phyloP scores from a whole-genome alignment of 1,284 basidiomycete genomes.

The Volvariella volvacea region DNA sequence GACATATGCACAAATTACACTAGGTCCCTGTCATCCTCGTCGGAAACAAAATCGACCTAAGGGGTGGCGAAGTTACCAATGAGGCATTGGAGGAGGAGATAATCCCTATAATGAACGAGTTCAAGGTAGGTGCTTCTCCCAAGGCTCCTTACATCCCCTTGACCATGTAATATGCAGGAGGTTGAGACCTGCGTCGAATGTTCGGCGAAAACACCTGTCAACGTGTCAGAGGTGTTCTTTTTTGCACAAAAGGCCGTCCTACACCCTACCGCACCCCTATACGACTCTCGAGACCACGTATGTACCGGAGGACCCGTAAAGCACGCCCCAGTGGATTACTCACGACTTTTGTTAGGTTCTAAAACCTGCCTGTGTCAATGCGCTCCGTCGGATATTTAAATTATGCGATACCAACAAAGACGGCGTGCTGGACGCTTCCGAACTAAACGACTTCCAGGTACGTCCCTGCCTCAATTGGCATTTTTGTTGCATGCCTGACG shows the following conservation, averaged over 20 bases:
- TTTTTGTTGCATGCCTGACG: slow-evolving; percentile 1
- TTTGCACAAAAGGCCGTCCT: slow-evolving; percentile 98
- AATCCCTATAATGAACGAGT: slow-evolving; percentile 92
- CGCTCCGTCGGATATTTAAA: slow-evolving; percentile 91
- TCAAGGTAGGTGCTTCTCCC: slow-evolving; percentile 67
- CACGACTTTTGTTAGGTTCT: slow-evolving; percentile 51
- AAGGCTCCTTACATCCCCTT: slow-evolving; percentile 3
- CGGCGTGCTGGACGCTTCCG: slow-evolving; percentile 82
- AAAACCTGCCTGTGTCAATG: slow-evolving; percentile 88
- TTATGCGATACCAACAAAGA: slow-evolving; percentile 96
- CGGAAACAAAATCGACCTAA: slow-evolving; percentile 96
- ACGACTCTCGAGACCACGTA: slow-evolving; percentile 94
- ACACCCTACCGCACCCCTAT: slow-evolving; percentile 94
- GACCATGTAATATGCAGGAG: slow-evolving; percentile 49
- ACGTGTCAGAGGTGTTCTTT: slow-evolving; percentile 98
- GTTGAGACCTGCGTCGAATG: slow-evolving; percentile 98
- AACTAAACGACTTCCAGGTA: slow-evolving; percentile 96
- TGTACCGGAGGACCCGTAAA: slow-evolving; percentile 15
- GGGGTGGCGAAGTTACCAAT: slow-evolving; percentile 90
- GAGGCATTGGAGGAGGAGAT: slow-evolving; percentile 94
- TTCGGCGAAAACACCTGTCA: slow-evolving; percentile 83
- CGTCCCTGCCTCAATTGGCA: slow-evolving; percentile 15
- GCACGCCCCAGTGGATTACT: slow-evolving; percentile 6
- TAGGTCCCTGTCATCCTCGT: slow-evolving; percentile 96
- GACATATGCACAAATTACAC: slow-evolving; percentile 2